A percentile compares a stretch with the other conserved stretches of the same genome.
Conservation (phyloP, 495 filamentous ascomycete species). For the Bacidia gigantensis region DNA sequence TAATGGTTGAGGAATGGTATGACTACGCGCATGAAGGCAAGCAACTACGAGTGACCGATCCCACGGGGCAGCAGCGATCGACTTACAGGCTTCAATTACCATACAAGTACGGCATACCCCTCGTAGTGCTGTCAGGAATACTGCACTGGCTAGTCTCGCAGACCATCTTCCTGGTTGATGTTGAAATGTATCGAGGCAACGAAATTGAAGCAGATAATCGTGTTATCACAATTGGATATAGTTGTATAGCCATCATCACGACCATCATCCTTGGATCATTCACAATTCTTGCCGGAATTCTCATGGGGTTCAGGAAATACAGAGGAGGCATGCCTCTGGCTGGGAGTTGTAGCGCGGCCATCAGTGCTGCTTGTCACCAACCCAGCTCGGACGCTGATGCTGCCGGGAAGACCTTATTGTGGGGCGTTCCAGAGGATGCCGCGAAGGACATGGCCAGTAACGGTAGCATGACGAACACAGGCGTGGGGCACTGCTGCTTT, state of each 20-base stretch:
- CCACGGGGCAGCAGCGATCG: constrained; percentile 25
- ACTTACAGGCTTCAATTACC: constrained; percentile 36
- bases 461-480: background rate
- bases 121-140: constrained; percentile 20
- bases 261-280: constrained; percentile 17
- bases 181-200: constrained; percentile 2
- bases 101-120: constrained; percentile 29
- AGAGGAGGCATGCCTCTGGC: constrained; percentile 25
- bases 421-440: too few species aligned
- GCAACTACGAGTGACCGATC: constrained; percentile 33
- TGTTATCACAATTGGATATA: constrained; percentile 21
- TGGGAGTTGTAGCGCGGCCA: constrained; percentile 29
- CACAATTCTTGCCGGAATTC: constrained; percentile 17
- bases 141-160: constrained; percentile 33
- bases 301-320: constrained; percentile 16
- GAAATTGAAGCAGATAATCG: constrained; percentile 1
- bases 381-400: constrained; percentile 3
- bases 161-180: constrained; percentile 25
- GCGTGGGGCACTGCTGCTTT: constrained; percentile 10
- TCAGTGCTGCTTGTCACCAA: constrained; percentile 34
- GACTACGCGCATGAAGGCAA: constrained; percentile 21
- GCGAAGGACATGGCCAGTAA: too few species aligned
- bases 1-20: constrained; percentile 25
- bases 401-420: constrained; percentile 21
- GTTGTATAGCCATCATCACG: constrained; percentile 20